Base-by-base conservation (phyloP, 768 basidiomycete genomes). In the Tephrocybe sp. region DNA sequence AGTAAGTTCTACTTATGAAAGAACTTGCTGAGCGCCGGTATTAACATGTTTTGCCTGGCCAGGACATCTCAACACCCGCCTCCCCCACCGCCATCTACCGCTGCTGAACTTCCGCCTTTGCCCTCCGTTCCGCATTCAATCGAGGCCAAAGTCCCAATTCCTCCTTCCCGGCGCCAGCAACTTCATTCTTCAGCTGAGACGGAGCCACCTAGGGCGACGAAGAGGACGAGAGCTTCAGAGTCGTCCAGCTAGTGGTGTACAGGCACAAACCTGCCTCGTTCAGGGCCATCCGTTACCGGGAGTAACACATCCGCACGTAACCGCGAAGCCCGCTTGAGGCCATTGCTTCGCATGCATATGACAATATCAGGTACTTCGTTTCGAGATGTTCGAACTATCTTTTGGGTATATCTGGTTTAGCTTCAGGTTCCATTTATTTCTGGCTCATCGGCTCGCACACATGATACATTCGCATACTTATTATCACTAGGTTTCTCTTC, bases 1-100 rank as follows among this genome's bases (percentile, higher is more conserved):
- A 57, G 57, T 57, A 13, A 51, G 52, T 50, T 24, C n/a, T 29
- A 4, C 13, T 16, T 19, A 10, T n/a, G 16, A 36, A 18, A n/a
- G 37, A 43, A 12, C 12, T 7, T 18, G 34, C 12, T 16, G 18
- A 4, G 23, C 33, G 15, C 9, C 11, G 29, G 40, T 41, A n/a
- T 23, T 54, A n/a, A 54, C 39, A 19, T 8, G n/a, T 30, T 40
- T n/a, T 18, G n/a, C n/a, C 13, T 34, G 31, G 12, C 5, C 10
- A 56, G 54, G 19, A 22, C 7, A 4, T 42, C 27, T 11, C 42
- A 33, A 18, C 13, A 39, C n/a, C 45, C 49, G 18, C 30, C 12
- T 2, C 49, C 30, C 5, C 49, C 53, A 12, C 34, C 45, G 11
- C 49, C 45, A 37, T 47, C 49, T 16, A 47, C 49, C 0, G 25